Evolutionary conservation across 495 filamentous ascomycete species (phyloP).

Genomic region (Massariosphaeria phaeospora): DNA sequence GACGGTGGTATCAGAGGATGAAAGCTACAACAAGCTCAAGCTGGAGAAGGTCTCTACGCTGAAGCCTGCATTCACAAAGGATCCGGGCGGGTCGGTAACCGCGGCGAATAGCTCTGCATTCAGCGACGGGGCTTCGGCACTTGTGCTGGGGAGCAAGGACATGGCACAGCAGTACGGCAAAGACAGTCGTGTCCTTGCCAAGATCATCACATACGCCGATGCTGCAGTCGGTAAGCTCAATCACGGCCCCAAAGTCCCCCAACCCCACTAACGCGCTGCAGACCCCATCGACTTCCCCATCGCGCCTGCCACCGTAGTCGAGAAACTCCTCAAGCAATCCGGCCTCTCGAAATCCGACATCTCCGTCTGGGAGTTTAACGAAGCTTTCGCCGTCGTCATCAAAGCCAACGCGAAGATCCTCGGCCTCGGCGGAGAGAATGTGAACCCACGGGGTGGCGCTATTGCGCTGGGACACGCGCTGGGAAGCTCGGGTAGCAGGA

Average conservation of each 20-base stretch:
- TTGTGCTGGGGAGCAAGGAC: slow-evolving; percentile 74
- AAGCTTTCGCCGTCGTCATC: slow-evolving; percentile 94
- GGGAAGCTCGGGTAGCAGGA: slow-evolving; percentile 89
- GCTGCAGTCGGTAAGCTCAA: slow-evolving; percentile 57
- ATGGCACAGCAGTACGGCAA: slow-evolving; percentile 70
- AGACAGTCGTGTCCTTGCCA: slow-evolving; percentile 70
- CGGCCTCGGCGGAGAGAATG: slow-evolving; percentile 65
- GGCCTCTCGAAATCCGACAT: slow-evolving; percentile 87
- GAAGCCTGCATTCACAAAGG: slow-evolving; percentile 84
- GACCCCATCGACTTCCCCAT: slow-evolving; percentile 95
- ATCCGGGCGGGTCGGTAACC: slow-evolving; percentile 83
- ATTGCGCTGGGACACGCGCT: slow-evolving; percentile 92
- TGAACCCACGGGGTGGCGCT: slow-evolving; percentile 86
- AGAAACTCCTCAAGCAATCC: slow-evolving; percentile 80
- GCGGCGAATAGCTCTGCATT: slow-evolving; percentile 89
- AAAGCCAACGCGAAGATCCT: slow-evolving; percentile 93
- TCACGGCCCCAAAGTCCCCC: not conserved
- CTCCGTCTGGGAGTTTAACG: slow-evolving; percentile 95
- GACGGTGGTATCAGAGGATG: slow-evolving; percentile 70
- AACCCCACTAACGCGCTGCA: not conserved
- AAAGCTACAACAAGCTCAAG: slow-evolving; percentile 81
- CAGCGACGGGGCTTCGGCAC: slow-evolving; percentile 90
- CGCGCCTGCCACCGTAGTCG: slow-evolving; percentile 86
- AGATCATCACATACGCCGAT: slow-evolving; percentile 81
- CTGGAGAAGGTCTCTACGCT: slow-evolving; percentile 77